Evolutionary conservation across 139 green algal species (phyloP), one percentile per base, ranked within the genome.

Genomic region (Raphidocelis subcapitata): DNA sequence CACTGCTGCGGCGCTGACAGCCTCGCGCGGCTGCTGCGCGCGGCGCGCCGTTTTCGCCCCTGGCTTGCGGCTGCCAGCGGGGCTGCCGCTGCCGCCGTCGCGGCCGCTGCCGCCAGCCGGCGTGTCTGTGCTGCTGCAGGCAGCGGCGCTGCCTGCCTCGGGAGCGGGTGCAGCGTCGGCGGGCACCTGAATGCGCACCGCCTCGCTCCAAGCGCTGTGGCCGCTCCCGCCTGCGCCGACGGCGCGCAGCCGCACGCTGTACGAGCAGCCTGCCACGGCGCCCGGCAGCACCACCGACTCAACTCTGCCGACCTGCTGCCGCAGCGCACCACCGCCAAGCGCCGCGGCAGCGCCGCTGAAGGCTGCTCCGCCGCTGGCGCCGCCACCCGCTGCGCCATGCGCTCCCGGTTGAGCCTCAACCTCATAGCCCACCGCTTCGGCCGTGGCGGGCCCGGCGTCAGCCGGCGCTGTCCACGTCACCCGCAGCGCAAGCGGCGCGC

Each of bases 151-250:
- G 5, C 8, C 26, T 31, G 24, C 26, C 55, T 12, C n/a, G 5
- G 59, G 26, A 37, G 70, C 44, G 35, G 59, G 37, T 28, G 61
- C 21, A 15, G 70, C 26, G 0, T 37, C 46, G 2, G 54, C 67
- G 0, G 74, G 84, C 67, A 79, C 32, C 2, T 16, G 3, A 62
- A 86, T 36, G 28, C 5, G n/a, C 51, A 68, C 73, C 18, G 67
- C 36, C 14, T 66, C 72, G 68, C 84, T 87, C 87, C 87, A 92
- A 21, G 57, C 55, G 37, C 86, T 80, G 52, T 92, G 87, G 0
- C 87, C 87, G 1, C 84, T 68, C 23, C 82, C 82, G 28, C 77
- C 81, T 10, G 75, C 81, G 32, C 87, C 87, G 18, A 89, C 81
- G 21, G 78, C 72, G 2, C 87, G 84, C 59, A 90, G 72, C 3